A percentile compares a stretch with the other conserved stretches of the same genome.
Evolutionary conservation across 1,284 basidiomycete genomes (phyloP).

Genomic region (Limonomyces culmigenus): DNA sequence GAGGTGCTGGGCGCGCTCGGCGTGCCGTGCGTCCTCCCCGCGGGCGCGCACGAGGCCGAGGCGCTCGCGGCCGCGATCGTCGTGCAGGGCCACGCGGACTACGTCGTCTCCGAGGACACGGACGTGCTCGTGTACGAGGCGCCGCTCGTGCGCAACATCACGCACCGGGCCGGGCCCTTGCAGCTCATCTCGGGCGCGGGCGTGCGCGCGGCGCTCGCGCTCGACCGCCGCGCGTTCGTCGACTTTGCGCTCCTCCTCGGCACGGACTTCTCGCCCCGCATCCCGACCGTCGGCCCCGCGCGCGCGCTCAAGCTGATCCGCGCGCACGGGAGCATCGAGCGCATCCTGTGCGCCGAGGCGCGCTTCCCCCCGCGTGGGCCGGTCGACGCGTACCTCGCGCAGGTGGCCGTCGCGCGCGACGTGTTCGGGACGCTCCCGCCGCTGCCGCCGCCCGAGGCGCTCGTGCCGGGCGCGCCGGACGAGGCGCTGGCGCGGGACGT

Average conservation of each 20-base stretch:
- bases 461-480: constrained; percentile 21
- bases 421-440: constrained; percentile 52
- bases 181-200: constrained; percentile 42
- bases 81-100: constrained; percentile 56
- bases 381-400: constrained; percentile 33
- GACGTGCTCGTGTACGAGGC: constrained; percentile 69
- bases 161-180: constrained; percentile 39
- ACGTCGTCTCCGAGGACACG: constrained; percentile 78
- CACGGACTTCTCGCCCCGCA: constrained; percentile 76
- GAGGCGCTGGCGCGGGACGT: constrained; percentile 24
- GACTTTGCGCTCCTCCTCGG: constrained; percentile 78
- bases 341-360: constrained; percentile 37
- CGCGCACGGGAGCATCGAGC: constrained; percentile 57
- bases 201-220: constrained; percentile 38
- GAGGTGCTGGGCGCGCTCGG: constrained; percentile 60
- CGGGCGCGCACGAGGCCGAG: constrained; percentile 65
- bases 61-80: constrained; percentile 67
- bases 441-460: constrained; percentile 22
- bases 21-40: constrained; percentile 51
- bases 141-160: constrained; percentile 62
- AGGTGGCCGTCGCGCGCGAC: constrained; percentile 37
- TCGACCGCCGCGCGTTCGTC: constrained; percentile 42
- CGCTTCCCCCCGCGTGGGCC: constrained; percentile 32
- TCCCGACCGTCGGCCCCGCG: constrained; percentile 61
- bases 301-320: constrained; percentile 60